These are phyloP conservation scores for Mangifera indica DNA, from an alignment of 345 rosid genomes.

Conservation along the genomic window DNA sequence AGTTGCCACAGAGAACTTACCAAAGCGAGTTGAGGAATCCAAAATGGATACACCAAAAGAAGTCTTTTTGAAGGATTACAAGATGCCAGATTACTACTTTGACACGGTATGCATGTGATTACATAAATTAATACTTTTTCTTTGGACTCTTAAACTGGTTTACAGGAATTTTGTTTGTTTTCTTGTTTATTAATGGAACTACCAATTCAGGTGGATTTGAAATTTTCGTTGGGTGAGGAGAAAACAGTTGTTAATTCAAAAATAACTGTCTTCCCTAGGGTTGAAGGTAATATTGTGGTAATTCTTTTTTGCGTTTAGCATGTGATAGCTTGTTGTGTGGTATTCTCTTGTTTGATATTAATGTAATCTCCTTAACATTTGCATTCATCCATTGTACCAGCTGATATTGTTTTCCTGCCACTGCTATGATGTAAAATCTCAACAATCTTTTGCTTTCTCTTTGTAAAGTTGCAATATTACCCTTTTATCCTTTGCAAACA, in stretches of 20 bases:
- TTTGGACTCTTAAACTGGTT: slow-evolving; percentile 1
- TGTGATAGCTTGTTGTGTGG: not conserved
- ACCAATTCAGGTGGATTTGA: slow-evolving; percentile 69
- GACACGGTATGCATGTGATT: slow-evolving; percentile 49
- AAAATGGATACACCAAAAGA: slow-evolving; percentile 86
- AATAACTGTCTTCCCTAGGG: slow-evolving; percentile 69
- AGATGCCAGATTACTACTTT: slow-evolving; percentile 87
- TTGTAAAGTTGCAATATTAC: not conserved
- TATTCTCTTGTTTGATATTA: not conserved
- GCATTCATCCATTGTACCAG: not conserved
- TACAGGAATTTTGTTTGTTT: slow-evolving; percentile 22
- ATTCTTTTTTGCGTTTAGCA: slow-evolving; percentile 2
- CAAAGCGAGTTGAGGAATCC: slow-evolving; percentile 60
- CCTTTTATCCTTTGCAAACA: not conserved
- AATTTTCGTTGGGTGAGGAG: slow-evolving; percentile 85
- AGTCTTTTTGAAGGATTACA: slow-evolving; percentile 91
- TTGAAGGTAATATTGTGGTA: slow-evolving; percentile 54
- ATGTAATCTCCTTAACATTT: not conserved
- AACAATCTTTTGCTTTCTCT: not conserved
- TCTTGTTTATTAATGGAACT: slow-evolving; percentile 15
- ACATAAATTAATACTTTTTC: not conserved
- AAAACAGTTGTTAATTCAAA: slow-evolving; percentile 84
- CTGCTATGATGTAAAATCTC: not conserved
- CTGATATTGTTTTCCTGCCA: slow-evolving; percentile 6
- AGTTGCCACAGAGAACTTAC: slow-evolving; percentile 61